phyloP scores from a whole-genome alignment of 306 rosid species.

The Bauhinia variegata region DNA sequence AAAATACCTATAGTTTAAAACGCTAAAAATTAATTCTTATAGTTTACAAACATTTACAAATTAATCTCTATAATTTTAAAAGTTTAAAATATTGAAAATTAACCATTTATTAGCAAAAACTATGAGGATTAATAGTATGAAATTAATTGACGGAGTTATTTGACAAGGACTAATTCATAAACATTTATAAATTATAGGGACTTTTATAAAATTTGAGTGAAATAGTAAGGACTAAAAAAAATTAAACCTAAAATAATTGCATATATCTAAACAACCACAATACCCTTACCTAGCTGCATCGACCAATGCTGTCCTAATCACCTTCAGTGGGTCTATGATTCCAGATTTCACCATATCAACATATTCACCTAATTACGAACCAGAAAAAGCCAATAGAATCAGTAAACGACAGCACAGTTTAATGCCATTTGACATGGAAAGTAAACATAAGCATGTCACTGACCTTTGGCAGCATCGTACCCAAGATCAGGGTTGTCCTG shows the following conservation, averaged over 20 bases:
- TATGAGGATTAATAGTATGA: no score
- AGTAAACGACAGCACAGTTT: not conserved
- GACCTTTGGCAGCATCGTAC: slow-evolving; percentile 99
- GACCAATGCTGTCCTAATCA: slow-evolving; percentile 90
- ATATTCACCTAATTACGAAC: slow-evolving; percentile 71
- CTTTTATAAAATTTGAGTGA: no score
- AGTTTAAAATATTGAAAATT: no score
- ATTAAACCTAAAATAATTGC: not conserved
- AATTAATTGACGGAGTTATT: no score
- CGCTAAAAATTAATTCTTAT: no score
- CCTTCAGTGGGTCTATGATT: slow-evolving; percentile 93
- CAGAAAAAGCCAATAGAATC: not conserved
- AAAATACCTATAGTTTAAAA: no score
- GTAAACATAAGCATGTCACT: not conserved
- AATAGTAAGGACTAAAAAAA: no score
- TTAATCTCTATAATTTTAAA: no score
- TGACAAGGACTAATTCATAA: no score
- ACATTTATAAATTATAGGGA: no score
- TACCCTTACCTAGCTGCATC: slow-evolving; percentile 85
- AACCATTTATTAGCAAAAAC: no score
- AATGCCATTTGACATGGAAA: not conserved
- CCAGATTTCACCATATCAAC: slow-evolving; percentile 93
- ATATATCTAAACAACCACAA: not conserved
- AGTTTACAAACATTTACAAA: no score
- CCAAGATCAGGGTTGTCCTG: slow-evolving; percentile 82